These are phyloP conservation scores for Chamaecyparis obtusa DNA, from an alignment of 75 land plant species.

Conservation along the genomic window DNA sequence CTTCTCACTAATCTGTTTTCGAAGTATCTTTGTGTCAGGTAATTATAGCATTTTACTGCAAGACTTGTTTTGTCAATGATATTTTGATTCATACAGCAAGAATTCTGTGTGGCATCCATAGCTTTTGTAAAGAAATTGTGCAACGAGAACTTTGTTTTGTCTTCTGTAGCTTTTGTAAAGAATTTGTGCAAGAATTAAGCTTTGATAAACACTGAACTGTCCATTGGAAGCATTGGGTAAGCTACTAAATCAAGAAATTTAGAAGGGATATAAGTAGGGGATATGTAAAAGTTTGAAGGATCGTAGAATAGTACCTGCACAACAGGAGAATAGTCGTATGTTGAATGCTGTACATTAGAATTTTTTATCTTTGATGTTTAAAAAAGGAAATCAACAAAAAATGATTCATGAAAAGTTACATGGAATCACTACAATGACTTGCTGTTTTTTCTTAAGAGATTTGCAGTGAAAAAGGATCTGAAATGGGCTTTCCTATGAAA, in stretches of 20 bases:
- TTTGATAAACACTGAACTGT: neutral
- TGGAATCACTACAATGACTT: neutral
- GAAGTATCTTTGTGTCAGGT: neutral
- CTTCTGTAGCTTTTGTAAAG: neutral
- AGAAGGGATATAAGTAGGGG: neutral
- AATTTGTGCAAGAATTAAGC: neutral
- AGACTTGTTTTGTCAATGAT: neutral
- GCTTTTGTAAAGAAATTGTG: neutral
- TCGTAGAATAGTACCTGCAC: neutral
- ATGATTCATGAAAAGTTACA: neutral
- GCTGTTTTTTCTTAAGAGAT: neutral
- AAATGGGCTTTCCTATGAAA: neutral
- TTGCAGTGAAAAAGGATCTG: neutral
- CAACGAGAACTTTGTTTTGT: neutral
- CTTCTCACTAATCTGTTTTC: neutral
- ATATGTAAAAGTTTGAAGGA: neutral
- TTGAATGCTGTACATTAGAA: neutral
- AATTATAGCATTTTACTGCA: neutral
- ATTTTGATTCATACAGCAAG: neutral
- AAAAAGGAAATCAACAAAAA: neutral
- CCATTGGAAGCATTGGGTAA: neutral
- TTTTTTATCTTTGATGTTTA: neutral
- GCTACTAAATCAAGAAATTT: neutral
- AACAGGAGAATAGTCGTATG: neutral
- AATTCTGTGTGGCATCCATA: neutral